Conservation (phyloP, 192 early-diverging fungal species). For the Oehlia diaphana region DNA sequence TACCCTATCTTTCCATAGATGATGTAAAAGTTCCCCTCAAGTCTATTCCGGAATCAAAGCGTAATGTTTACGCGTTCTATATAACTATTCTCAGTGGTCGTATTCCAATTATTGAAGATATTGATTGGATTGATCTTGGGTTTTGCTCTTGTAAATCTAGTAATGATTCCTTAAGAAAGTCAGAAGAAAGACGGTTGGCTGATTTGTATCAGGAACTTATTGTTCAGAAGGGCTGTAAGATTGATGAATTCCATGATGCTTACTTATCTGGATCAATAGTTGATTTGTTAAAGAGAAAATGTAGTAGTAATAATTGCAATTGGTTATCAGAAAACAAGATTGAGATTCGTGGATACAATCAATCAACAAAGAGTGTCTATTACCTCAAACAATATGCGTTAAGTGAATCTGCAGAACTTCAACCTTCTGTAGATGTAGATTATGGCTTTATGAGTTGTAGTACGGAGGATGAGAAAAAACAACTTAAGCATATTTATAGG, state of each 20-base stretch:
- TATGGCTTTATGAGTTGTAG: not conserved
- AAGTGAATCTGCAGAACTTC: not conserved
- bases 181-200: not conserved
- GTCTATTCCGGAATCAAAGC: no score
- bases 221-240: not conserved
- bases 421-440: not conserved
- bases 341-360: not conserved
- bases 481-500: not conserved
- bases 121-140: not conserved
- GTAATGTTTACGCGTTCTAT: no score
- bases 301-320: no score
- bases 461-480: not conserved
- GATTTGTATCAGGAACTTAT: not conserved
- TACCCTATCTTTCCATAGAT: no score
- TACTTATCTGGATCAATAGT: not conserved
- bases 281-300: slow-evolving; percentile 1
- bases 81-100: not conserved
- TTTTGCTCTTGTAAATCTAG: no score
- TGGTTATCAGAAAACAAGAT: not conserved
- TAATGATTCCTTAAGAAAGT: not conserved
- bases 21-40: no score
- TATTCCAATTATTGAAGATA: not conserved
- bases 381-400: not conserved
- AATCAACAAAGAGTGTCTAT: not conserved
- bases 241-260: no score